A percentile compares a stretch with the other conserved stretches of the same genome.
These are phyloP conservation scores for Aquilaria sinensis DNA, from an alignment of 345 rosid species.

Conservation along the genomic window DNA sequence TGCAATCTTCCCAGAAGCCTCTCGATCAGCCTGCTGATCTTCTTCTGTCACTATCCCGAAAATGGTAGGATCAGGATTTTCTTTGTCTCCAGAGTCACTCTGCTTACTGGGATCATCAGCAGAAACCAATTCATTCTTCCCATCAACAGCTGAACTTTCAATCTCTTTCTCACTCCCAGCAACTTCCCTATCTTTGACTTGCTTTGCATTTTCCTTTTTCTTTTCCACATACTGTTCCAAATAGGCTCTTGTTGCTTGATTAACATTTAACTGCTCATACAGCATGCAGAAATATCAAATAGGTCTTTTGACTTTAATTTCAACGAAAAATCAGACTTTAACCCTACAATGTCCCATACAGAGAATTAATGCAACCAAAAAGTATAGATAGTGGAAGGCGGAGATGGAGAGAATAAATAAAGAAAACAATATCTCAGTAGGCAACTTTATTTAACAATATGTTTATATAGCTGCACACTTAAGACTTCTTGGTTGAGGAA, in stretches of 20 bases:
- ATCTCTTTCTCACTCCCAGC: conserved; percentile 41
- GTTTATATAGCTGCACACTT: too few species aligned
- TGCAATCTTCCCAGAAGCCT: conserved; percentile 60
- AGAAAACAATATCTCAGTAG: too few species aligned
- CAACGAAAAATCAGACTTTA: too few species aligned
- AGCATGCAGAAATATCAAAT: conserved; percentile 11
- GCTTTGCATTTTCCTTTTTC: conserved; percentile 65
- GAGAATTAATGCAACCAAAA: too few species aligned
- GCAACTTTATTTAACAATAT: too few species aligned
- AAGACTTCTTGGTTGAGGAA: too few species aligned
- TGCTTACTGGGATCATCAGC: conserved; percentile 42
- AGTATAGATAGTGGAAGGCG: too few species aligned
- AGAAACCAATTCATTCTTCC: conserved; percentile 34
- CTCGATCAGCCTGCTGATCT: conserved; percentile 75
- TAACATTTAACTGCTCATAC: conserved; percentile 63
- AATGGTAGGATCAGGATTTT: conserved; percentile 47
- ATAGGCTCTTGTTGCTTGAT: conserved; percentile 87
- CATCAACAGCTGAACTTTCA: conserved; percentile 26
- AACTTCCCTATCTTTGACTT: conserved; percentile 47
- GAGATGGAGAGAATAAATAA: too few species aligned
- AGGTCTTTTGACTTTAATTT: not conserved
- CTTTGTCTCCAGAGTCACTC: conserved; percentile 42
- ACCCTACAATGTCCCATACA: too few species aligned
- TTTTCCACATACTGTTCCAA: conserved; percentile 71
- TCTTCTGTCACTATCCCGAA: conserved; percentile 79